phyloP scores from a whole-genome alignment of 345 rosid species.

The Heritiera littoralis region DNA sequence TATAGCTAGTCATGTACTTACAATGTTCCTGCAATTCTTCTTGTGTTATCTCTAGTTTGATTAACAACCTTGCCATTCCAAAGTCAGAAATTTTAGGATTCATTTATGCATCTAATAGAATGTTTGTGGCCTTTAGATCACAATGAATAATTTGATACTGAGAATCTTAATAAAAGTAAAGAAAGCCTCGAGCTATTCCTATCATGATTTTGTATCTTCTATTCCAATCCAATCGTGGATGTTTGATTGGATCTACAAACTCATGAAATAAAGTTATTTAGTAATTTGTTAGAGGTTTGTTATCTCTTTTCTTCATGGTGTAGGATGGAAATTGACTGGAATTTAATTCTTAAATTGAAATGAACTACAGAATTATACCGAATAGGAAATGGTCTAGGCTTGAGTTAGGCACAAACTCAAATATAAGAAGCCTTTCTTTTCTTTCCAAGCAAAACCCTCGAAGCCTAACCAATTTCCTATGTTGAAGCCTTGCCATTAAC shows the following conservation, averaged over 20 bases:
- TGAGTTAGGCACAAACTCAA: constrained; percentile 34
- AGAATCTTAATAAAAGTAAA: constrained; percentile 50
- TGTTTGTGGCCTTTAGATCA: constrained; percentile 48
- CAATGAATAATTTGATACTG: constrained; percentile 46
- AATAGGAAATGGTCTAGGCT: constrained; percentile 32
- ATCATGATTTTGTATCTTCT: constrained; percentile 13
- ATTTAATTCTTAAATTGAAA: too few species aligned
- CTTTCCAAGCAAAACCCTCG: constrained; percentile 36
- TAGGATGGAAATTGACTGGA: too few species aligned
- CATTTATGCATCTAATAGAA: constrained; percentile 45
- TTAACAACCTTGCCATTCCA: constrained; percentile 52
- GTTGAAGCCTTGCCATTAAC: constrained; percentile 41
- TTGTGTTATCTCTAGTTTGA: constrained; percentile 40
- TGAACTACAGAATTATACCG: too few species aligned
- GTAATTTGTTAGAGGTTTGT: too few species aligned
- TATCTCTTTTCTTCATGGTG: too few species aligned
- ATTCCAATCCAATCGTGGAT: constrained; percentile 1
- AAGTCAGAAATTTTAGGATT: constrained; percentile 51
- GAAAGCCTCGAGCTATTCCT: constrained; percentile 47
- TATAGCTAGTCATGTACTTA: constrained; percentile 27
- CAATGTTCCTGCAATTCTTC: constrained; percentile 42
- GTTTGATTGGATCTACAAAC: constrained; percentile 8
- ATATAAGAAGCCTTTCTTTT: constrained; percentile 37
- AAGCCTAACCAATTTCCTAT: constrained; percentile 40
- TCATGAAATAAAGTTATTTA: too few species aligned